Percentiles rank a stretch among this genome's conserved stretches.
Conservation (phyloP, 228 moss, liverwort and hornwort species). For the Sphagnum magellanicum region DNA sequence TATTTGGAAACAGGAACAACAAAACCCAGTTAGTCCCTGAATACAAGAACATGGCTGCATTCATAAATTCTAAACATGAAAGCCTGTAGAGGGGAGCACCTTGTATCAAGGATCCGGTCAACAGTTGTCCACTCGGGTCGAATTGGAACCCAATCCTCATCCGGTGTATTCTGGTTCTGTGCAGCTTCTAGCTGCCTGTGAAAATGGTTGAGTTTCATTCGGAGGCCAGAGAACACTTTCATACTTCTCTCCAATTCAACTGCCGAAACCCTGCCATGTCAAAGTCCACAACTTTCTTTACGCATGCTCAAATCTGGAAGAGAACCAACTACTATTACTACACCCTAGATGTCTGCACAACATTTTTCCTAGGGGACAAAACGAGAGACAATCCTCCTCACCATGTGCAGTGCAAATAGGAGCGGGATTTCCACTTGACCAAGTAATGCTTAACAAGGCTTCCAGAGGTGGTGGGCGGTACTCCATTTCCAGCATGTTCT, state of each 20-base stretch:
- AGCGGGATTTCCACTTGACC: constrained; percentile 98
- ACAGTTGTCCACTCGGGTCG: constrained; percentile 99
- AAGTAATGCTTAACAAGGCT: constrained; percentile 87
- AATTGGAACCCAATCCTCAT: constrained; percentile 89
- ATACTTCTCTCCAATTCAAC: constrained; percentile 91
- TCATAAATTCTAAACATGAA: too few species aligned
- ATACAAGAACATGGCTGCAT: too few species aligned
- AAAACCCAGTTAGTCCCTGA: too few species aligned
- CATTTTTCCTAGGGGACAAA: not conserved
- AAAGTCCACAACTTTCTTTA: too few species aligned
- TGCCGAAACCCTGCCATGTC: constrained; percentile 65
- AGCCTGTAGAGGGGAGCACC: constrained; percentile 22
- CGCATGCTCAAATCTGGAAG: too few species aligned
- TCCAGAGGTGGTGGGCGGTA: constrained; percentile 41
- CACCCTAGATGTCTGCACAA: too few species aligned
- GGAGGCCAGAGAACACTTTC: constrained; percentile 83
- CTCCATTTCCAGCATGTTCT: constrained; percentile 15
- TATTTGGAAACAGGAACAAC: too few species aligned
- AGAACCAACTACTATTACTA: too few species aligned
- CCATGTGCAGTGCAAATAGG: constrained; percentile 96
- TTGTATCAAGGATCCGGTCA: constrained; percentile 87
- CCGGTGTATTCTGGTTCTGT: constrained; percentile 66
- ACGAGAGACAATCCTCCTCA: constrained; percentile 6
- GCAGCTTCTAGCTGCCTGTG: constrained; percentile 81
- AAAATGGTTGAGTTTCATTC: constrained; percentile 89